Conservation (phyloP, 2,329 filamentous ascomycete species). For the Neurospora sp. region DNA sequence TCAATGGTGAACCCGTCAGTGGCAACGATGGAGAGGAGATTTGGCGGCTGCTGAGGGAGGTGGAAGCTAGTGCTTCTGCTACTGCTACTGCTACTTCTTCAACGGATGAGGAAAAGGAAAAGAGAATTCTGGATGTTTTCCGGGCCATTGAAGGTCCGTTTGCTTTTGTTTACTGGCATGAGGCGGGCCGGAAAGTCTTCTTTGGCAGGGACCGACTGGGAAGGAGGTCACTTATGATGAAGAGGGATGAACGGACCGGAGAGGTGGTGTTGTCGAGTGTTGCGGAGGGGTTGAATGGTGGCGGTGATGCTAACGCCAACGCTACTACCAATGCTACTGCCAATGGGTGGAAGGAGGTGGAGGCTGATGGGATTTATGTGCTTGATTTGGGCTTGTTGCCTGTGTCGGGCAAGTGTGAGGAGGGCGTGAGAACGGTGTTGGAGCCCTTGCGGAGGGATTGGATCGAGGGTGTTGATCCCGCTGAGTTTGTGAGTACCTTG, state of each 20-base stretch:
- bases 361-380: slow-evolving; percentile 72
- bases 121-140: slow-evolving; percentile 41
- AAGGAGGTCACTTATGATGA: slow-evolving; percentile 67
- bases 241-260: slow-evolving; percentile 29
- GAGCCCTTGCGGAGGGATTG: slow-evolving; percentile 21
- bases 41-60: slow-evolving; percentile 47
- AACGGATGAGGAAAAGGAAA: slow-evolving; percentile 16
- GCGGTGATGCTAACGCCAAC: slow-evolving; percentile 17
- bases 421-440: background rate
- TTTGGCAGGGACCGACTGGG: slow-evolving; percentile 85
- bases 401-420: slow-evolving; percentile 3
- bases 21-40: slow-evolving; percentile 74
- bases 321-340: background rate
- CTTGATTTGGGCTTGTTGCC: slow-evolving; percentile 39
- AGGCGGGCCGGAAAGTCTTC: slow-evolving; percentile 50
- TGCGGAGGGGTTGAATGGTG: slow-evolving; percentile 34
- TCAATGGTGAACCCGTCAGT: slow-evolving; percentile 45
- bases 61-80: slow-evolving; percentile 28
- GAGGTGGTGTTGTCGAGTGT: slow-evolving; percentile 61
- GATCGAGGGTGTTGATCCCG: slow-evolving; percentile 22
- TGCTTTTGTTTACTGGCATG: slow-evolving; percentile 78
- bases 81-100: slow-evolving; percentile 4
- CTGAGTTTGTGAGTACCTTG: slow-evolving; percentile 34
- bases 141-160: slow-evolving; percentile 70
- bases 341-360: slow-evolving; percentile 64